A percentile compares a stretch with the other conserved stretches of the same genome.
These are phyloP conservation scores for Umbelopsis ramanniana DNA, from an alignment of 192 early-diverging fungal genomes.

Conservation along the genomic window DNA sequence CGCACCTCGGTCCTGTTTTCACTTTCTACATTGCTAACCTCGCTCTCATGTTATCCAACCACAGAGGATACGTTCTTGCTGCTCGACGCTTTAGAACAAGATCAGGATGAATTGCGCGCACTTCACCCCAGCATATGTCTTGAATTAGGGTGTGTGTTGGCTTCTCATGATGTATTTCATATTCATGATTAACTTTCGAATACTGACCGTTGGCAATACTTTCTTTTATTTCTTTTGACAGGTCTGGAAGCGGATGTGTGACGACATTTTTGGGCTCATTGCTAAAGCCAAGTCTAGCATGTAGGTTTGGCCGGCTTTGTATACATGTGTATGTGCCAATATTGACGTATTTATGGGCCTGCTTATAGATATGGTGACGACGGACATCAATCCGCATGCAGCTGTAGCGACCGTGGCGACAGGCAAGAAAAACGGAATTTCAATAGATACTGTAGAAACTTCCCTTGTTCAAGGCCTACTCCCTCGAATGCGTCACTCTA, in stretches of 20 bases:
- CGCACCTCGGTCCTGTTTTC: background rate
- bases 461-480: conserved; percentile 62
- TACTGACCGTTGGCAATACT: background rate
- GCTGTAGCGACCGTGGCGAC: conserved; percentile 69
- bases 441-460: conserved; percentile 69
- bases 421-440: conserved; percentile 56
- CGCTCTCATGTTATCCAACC: background rate
- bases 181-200: background rate
- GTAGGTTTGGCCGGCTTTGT: background rate
- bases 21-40: background rate
- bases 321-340: background rate
- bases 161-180: background rate
- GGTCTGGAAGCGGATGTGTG: conserved; percentile 85
- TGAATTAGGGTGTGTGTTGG: conserved; percentile 76
- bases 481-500: conserved; percentile 48
- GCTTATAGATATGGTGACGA: conserved; percentile 59
- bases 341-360: background rate
- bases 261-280: conserved; percentile 71
- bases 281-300: background rate
- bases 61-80: conserved; percentile 94
- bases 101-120: conserved; percentile 55
- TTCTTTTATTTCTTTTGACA: conserved; percentile 21
- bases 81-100: conserved; percentile 89
- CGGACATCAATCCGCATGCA: conserved; percentile 86
- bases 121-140: conserved; percentile 70